Evolutionary conservation across 345 rosid genomes (phyloP).

Genomic region (Eucalyptus polyanthemos): DNA sequence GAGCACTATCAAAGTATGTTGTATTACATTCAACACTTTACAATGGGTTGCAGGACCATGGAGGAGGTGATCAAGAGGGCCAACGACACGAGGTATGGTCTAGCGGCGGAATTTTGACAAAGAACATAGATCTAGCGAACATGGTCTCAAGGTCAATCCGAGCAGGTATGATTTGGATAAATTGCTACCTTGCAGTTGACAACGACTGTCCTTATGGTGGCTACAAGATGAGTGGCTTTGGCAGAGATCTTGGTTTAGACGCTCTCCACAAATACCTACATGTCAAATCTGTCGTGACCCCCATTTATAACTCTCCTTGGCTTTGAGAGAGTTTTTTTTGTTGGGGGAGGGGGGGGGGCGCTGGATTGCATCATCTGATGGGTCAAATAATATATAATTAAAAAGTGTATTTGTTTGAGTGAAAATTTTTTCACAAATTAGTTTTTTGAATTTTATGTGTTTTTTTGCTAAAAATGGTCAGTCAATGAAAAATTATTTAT

Average conservation of each 20-base stretch:
- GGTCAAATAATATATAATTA: not conserved
- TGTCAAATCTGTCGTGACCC: conserved; percentile 51
- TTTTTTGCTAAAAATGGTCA: not conserved
- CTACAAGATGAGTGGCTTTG: conserved; percentile 61
- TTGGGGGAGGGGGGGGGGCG: fast-evolving
- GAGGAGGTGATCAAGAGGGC: conserved; percentile 60
- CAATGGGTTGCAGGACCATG: conserved; percentile 26
- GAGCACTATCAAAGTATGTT: not conserved
- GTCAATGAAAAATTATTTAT: not conserved
- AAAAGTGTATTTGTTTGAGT: not conserved
- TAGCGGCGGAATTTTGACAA: conserved; percentile 68
- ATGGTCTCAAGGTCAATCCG: conserved; percentile 57
- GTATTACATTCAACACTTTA: not conserved
- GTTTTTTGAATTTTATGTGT: not conserved
- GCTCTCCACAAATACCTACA: conserved; percentile 50
- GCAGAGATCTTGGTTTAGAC: conserved; percentile 49
- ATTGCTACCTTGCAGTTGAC: conserved; percentile 53
- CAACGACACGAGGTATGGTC: conserved; percentile 55
- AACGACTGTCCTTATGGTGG: conserved; percentile 59
- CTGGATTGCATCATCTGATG: not conserved
- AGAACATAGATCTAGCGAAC: conserved; percentile 47
- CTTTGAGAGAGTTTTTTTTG: not conserved
- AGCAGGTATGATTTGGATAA: conserved; percentile 60
- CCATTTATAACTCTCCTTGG: conserved; percentile 55
- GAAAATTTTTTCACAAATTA: not conserved